These are phyloP conservation scores for Sugiyamaella chiloensis DNA, from an alignment of 805 yeast genomes.

Conservation along the genomic window DNA sequence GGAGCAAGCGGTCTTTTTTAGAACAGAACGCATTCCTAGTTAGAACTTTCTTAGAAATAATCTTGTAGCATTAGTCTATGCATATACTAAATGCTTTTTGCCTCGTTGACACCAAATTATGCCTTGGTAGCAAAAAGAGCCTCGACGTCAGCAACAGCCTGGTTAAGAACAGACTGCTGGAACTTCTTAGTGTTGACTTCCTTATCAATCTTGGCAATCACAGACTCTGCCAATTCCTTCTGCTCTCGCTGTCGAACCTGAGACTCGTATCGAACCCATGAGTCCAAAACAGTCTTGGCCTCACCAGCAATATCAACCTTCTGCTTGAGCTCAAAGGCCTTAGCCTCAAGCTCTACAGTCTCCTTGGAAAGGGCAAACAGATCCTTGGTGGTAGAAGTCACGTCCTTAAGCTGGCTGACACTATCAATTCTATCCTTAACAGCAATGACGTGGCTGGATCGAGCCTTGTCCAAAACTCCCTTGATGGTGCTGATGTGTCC, in stretches of 20 bases:
- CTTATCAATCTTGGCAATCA: constrained; percentile 82
- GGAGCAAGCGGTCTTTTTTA: too few relatives aligned
- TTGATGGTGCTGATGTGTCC: constrained; percentile 78
- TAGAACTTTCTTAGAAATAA: too few relatives aligned
- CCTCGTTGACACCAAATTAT: background rate
- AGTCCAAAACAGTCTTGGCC: constrained; percentile 93
- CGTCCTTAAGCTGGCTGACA: constrained; percentile 86
- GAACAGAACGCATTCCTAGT: too few relatives aligned
- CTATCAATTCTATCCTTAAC: constrained; percentile 88
- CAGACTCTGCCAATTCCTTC: constrained; percentile 81
- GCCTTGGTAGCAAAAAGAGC: constrained; percentile 7
- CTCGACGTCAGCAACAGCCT: constrained; percentile 91
- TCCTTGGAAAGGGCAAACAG: constrained; percentile 93
- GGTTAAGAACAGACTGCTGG: constrained; percentile 88
- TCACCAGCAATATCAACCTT: constrained; percentile 79
- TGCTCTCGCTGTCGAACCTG: constrained; percentile 96
- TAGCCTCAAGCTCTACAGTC: constrained; percentile 93
- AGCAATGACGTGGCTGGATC: constrained; percentile 86
- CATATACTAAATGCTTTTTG: too few relatives aligned
- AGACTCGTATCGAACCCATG: constrained; percentile 98
- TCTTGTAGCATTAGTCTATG: constrained; percentile 4
- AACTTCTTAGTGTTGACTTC: constrained; percentile 83
- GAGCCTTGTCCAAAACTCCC: constrained; percentile 79
- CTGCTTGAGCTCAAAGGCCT: constrained; percentile 91
- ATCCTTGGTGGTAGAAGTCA: constrained; percentile 85